Conservation (phyloP, 495 filamentous ascomycete species). For the Daldinia caldariorum region DNA sequence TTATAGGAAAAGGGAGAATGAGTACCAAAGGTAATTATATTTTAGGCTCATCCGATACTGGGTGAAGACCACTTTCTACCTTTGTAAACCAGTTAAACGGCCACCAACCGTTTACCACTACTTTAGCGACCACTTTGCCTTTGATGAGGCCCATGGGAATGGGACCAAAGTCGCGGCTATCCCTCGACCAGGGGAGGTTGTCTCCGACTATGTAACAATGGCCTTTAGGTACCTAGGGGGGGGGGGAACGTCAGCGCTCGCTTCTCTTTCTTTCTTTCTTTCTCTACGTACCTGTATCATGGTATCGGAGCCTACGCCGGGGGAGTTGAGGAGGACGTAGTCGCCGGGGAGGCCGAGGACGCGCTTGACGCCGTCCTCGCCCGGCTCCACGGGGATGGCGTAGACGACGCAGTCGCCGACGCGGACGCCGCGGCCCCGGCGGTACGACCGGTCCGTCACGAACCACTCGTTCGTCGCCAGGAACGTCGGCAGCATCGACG, state of each 20-base stretch:
- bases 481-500: slow-evolving; percentile 86
- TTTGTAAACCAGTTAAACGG: slow-evolving; percentile 63
- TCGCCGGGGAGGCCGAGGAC: slow-evolving; percentile 90
- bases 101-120: slow-evolving; percentile 58
- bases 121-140: slow-evolving; percentile 82
- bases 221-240: slow-evolving; percentile 79
- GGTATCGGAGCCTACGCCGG: slow-evolving; percentile 49
- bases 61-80: slow-evolving; percentile 46
- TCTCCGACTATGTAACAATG: slow-evolving; percentile 92
- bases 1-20: not conserved
- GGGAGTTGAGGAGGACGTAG: slow-evolving; percentile 79
- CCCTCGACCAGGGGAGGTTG: slow-evolving; percentile 81
- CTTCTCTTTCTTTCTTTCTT: not conserved
- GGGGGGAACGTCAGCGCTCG: not conserved
- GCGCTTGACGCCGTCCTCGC: slow-evolving; percentile 76
- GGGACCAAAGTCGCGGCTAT: slow-evolving; percentile 87
- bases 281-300: slow-evolving; percentile 78
- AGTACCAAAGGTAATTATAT: slow-evolving; percentile 4
- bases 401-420: slow-evolving; percentile 88
- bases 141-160: slow-evolving; percentile 83
- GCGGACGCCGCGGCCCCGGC: slow-evolving; percentile 71
- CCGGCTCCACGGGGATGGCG: slow-evolving; percentile 72
- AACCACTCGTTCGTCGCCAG: slow-evolving; percentile 70
- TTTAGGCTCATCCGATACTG: slow-evolving; percentile 14
- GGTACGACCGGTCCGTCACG: slow-evolving; percentile 70